Conservation (phyloP, 306 rosid genomes). For the Acacia melanoxylon region DNA sequence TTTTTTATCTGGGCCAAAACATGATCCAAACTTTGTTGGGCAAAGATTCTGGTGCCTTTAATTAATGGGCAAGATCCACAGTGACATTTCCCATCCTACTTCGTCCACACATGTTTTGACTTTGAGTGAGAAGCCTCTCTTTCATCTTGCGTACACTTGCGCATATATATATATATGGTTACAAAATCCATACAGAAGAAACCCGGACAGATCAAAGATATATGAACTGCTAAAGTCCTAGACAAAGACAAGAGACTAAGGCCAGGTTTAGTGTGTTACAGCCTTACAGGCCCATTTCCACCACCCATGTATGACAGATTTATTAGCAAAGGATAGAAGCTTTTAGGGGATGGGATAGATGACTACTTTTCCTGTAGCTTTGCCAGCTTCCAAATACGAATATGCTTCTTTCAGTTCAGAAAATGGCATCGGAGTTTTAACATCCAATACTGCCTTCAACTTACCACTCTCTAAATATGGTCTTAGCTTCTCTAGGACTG, state of each 20-base stretch:
- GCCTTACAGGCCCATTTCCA: background rate
- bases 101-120: background rate
- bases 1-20: background rate
- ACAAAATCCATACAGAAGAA: too few relatives aligned
- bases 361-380: conserved; percentile 63
- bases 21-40: background rate
- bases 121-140: too few relatives aligned
- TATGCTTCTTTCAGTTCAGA: conserved; percentile 30
- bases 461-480: conserved; percentile 72
- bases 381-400: conserved; percentile 17
- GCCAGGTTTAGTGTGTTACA: too few relatives aligned
- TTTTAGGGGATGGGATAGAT: conserved; percentile 56
- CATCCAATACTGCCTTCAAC: conserved; percentile 71
- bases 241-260: too few relatives aligned
- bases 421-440: conserved; percentile 64
- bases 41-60: background rate
- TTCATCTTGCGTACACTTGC: too few relatives aligned
- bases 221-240: too few relatives aligned
- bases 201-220: background rate
- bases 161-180: too few relatives aligned
- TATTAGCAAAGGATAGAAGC: background rate
- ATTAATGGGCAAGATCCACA: background rate
- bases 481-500: conserved; percentile 52
- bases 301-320: background rate
- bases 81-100: background rate